Base-by-base conservation (phyloP, 345 rosid genomes). In the Citrus hindsii region DNA sequence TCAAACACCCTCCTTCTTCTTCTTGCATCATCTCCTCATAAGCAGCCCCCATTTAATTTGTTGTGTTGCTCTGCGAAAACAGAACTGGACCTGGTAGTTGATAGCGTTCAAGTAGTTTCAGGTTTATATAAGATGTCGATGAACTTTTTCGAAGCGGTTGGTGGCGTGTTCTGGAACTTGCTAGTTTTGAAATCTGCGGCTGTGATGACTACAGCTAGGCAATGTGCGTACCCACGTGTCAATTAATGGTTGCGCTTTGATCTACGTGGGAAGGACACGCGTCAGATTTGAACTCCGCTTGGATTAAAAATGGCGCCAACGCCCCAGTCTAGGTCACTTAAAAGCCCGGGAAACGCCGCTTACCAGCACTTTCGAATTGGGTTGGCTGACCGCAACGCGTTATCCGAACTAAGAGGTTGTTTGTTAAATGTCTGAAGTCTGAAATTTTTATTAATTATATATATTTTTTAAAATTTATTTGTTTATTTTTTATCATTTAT, bases 1-100 rank as follows among this genome's bases (percentile, higher is more conserved):
- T 87, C 19, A 76, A 42, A 55, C 79, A 83, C 7, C 84, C 81
- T 19, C 67, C 82, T 48, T 62, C 28, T 16, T 28, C 62, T 55
- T 18, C n/a, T 64, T 2, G 59, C 75, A 65, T 56, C 73, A 9
- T 33, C 78, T n/a, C 18, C 71, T 53, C 73, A 16, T 12, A 38
- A 19, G 33, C 40, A 12, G 46, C n/a, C 69, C 13, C 72, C 79
- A 76, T 66, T 0, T 8, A 1, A 42, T 12, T 42, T n/a, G 21
- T 25, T 2, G 7, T 7, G 18, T 12, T 10, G n/a, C 38, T 30
- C 38, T 71, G n/a, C 1, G 16, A 55, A 0, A 25, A 69, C 19
- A 12, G 3, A 56, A 71, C 24, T 4, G 35, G 32, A 12, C 14
- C 0, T 2, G 37, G 4, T 1, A 12, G 21, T 12, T 2, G 7